phyloP scores from a whole-genome alignment of 768 basidiomycete species.

The Heimioporus sp. region DNA sequence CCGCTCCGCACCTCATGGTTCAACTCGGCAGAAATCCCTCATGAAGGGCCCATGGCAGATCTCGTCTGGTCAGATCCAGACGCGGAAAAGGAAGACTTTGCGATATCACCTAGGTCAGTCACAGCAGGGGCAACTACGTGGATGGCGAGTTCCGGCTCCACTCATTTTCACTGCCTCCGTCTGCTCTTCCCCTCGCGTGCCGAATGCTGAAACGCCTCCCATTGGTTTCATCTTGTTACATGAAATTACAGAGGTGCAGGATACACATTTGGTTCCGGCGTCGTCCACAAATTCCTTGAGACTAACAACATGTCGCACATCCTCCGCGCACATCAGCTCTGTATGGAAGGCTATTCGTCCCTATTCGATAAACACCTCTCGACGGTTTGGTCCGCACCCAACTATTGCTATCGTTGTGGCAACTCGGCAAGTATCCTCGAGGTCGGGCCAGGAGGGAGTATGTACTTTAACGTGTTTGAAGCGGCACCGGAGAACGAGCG shows the following conservation, averaged over 20 bases:
- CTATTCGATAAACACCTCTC: slow-evolving; percentile 93
- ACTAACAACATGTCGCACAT: slow-evolving; percentile 97
- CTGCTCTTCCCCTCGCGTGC: slow-evolving; percentile 11
- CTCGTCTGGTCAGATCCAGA: slow-evolving; percentile 99
- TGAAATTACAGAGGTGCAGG: slow-evolving; percentile 76
- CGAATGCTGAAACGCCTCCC: slow-evolving; percentile 5
- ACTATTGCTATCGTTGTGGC: slow-evolving; percentile 98
- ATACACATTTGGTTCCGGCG: slow-evolving; percentile 97
- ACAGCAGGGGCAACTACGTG: slow-evolving; percentile 3
- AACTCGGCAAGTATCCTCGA: slow-evolving; percentile 97
- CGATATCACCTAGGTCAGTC: slow-evolving; percentile 90
- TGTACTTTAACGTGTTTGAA: slow-evolving; percentile 98
- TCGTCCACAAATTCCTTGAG: slow-evolving; percentile 96
- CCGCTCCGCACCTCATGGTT: slow-evolving; percentile 22
- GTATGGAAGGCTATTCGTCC: slow-evolving; percentile 99
- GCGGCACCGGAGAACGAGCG: slow-evolving; percentile 98
- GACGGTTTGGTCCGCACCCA: slow-evolving; percentile 98
- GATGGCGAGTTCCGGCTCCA: slow-evolving; percentile 2
- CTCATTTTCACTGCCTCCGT: slow-evolving; percentile 7
- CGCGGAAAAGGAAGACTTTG: slow-evolving; percentile 98
- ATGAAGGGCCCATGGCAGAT: slow-evolving; percentile 99
- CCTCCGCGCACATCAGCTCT: slow-evolving; percentile 95
- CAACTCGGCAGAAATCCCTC: slow-evolving; percentile 79
- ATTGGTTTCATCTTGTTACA: slow-evolving; percentile 1
- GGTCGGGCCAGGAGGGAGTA: slow-evolving; percentile 82